A percentile compares a stretch with the other conserved stretches of the same genome.
These are phyloP conservation scores for Acanthamoeba castellanii DNA, from an alignment of 208 protist genomes.

Conservation along the genomic window DNA sequence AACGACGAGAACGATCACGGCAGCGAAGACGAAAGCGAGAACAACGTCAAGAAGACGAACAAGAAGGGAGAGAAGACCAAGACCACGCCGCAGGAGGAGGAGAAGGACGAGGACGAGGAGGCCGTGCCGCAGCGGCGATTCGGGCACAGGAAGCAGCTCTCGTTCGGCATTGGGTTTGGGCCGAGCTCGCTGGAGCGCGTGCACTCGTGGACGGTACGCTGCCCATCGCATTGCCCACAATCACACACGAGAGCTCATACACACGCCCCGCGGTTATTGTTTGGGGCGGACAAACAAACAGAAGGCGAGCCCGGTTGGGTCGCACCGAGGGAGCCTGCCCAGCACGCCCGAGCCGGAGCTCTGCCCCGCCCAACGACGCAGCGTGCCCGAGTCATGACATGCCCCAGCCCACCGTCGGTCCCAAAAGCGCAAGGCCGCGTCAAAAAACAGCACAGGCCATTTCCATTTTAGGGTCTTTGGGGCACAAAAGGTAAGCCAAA, in stretches of 20 bases:
- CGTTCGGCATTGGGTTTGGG: not conserved
- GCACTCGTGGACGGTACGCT: not conserved
- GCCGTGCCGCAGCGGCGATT: not conserved
- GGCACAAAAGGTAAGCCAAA: too few relatives aligned
- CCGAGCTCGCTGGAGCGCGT: not conserved
- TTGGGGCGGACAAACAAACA: not conserved
- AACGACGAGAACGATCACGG: not conserved
- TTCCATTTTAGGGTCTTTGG: too few relatives aligned
- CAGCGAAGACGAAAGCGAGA: not conserved
- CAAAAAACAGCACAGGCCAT: too few relatives aligned
- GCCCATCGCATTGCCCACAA: too few relatives aligned
- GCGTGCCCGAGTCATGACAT: not conserved
- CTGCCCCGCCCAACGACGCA: not conserved
- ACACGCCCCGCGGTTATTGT: too few relatives aligned
- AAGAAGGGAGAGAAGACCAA: not conserved
- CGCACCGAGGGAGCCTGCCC: not conserved
- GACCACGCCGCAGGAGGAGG: not conserved
- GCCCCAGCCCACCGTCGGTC: too few relatives aligned
- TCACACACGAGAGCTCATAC: too few relatives aligned
- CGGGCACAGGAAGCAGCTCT: not conserved
- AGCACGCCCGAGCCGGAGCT: not conserved
- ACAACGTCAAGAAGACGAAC: not conserved
- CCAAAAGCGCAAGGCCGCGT: too few relatives aligned
- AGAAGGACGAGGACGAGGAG: not conserved
- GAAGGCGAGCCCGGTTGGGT: not conserved